Percentiles rank a stretch among this genome's conserved stretches.
Conservation (phyloP, 345 rosid species). For the Salix caprea region DNA sequence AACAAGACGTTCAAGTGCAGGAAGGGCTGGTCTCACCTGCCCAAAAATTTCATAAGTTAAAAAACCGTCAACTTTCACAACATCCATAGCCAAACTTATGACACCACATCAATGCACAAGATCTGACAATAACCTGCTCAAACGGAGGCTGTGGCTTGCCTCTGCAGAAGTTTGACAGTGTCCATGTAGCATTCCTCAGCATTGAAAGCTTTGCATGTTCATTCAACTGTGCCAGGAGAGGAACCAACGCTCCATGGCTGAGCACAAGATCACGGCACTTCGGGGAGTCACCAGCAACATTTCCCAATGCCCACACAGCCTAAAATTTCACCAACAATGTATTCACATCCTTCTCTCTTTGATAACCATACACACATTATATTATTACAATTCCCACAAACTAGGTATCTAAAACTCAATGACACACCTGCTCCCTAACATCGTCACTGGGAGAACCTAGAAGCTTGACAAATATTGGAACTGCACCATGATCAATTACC, state of each 20-base stretch:
- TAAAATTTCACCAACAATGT: neutral
- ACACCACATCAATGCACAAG: neutral
- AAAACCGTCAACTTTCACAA: neutral
- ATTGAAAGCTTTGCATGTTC: constrained; percentile 32
- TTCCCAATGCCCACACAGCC: constrained; percentile 35
- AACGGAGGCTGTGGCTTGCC: constrained; percentile 32
- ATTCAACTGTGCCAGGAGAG: constrained; percentile 23
- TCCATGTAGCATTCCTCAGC: constrained; percentile 32
- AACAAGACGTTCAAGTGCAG: constrained; percentile 23
- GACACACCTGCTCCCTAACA: constrained; percentile 28
- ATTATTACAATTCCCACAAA: neutral
- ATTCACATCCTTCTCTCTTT: neutral
- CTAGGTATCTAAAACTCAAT: neutral
- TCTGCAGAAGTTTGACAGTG: constrained; percentile 31
- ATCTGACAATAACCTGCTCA: constrained; percentile 21
- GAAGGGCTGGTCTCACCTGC: constrained; percentile 28
- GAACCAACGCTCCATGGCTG: constrained; percentile 22
- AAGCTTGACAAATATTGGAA: constrained; percentile 31
- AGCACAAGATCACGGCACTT: constrained; percentile 33
- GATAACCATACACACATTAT: neutral
- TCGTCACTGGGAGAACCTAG: constrained; percentile 25
- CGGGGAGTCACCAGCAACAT: constrained; percentile 34
- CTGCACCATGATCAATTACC: constrained; percentile 30
- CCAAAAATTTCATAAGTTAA: neutral
- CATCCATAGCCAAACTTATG: neutral